Percentiles rank a stretch among this genome's conserved stretches.
phyloP scores from a whole-genome alignment of 140 eudicot species.

The Erigeron philadelphicus region DNA sequence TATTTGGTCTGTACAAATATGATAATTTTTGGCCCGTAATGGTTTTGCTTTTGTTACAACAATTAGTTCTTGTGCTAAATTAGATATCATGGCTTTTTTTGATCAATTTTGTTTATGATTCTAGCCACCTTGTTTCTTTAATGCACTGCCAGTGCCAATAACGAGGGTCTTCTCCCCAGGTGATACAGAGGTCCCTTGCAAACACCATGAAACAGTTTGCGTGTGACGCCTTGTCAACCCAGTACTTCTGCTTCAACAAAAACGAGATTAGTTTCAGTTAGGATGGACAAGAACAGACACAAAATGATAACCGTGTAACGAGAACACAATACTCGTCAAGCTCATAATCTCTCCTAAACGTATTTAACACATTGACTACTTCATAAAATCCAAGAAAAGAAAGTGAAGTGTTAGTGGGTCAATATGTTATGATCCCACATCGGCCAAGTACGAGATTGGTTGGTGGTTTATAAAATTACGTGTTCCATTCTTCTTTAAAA shows the following conservation, averaged over 20 bases:
- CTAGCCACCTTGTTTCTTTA: constrained; percentile 51
- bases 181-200: constrained; percentile 53
- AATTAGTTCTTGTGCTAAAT: background rate
- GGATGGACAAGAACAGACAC: background rate
- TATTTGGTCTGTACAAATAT: background rate
- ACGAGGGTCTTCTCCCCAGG: constrained; percentile 63
- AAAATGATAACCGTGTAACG: background rate
- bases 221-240: constrained; percentile 54
- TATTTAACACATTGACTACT: background rate
- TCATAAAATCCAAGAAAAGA: background rate
- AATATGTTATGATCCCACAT: background rate
- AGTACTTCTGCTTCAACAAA: constrained; percentile 47
- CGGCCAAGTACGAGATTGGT: no score
- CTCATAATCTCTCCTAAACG: background rate
- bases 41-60: no score
- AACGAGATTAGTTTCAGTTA: background rate
- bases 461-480: no score
- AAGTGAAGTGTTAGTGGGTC: background rate
- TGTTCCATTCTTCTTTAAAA: no score
- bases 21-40: no score
- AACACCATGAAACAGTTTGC: constrained; percentile 62
- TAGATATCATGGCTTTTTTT: background rate
- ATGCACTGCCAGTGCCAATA: constrained; percentile 62
- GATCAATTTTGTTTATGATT: constrained; percentile 11
- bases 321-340: background rate